Evolutionary conservation across 140 eudicot genomes (phyloP), one percentile per base, ranked within the genome.

Genomic region (Senecio squalidus): DNA sequence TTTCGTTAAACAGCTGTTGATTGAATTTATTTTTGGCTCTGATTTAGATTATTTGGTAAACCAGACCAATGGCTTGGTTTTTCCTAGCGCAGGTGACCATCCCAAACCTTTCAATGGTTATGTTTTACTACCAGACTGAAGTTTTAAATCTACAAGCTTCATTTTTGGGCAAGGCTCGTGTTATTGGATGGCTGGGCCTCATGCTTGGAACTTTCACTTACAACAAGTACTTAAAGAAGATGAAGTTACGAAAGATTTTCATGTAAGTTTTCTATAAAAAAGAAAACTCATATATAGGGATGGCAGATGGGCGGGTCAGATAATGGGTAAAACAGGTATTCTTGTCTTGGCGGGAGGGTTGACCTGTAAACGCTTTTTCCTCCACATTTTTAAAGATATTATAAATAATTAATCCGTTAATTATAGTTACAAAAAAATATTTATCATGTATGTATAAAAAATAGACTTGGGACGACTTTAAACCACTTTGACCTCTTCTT

Each of bases 41-140:
- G 55, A 68, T 60, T 33, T 3, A 54, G 22, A 53, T 63, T 39
- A 44, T 69, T 53, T 63, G 66, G 76, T 39, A 72, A 76, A 55
- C 60, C 77, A 90, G 98, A 76, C 94, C 98, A 38, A 86, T 91
- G 96, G 74, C 81, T 62, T 91, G 98, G 98, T 91, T 91, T 76
- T 83, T 91, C 80, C 58, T 91, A 52, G 83, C 98, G 22, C 85
- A 80, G 60, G 87, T 84, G 66, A 91, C 88, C 15, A 67, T 83
- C 47, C 98, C 98, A 26, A 86, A 91, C 56, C 76, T 91, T 26
- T 91, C 98, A 36, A 83, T 88, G 2, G 66, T 86, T 40, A 91
- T 83, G 94, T 91, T 91, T 70, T 79, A 81, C 69, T 91, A 91
- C 82, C 86, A 80, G 79, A 83, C 94, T 7, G 92, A 91, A 67